Base-by-base conservation (phyloP, 2,329 filamentous ascomycete species). In the Lecanosticta acicola region DNA sequence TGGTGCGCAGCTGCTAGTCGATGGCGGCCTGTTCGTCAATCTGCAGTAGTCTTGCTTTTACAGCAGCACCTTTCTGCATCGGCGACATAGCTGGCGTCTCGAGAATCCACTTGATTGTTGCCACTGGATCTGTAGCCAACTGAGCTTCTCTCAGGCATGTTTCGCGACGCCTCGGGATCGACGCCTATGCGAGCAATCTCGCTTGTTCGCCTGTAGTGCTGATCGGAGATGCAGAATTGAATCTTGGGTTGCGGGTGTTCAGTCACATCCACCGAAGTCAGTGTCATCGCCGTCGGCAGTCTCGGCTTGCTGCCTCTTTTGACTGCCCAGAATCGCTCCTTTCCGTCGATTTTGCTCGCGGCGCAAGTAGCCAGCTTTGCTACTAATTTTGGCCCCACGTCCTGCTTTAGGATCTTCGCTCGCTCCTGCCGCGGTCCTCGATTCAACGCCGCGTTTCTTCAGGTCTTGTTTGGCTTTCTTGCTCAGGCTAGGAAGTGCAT, bases 11-110 rank as follows among this genome's bases (percentile, higher is more conserved):
- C 62, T 95, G 56, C 66, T 95, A 52, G 89, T 95, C 11, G 89
- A 95, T 67, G 90, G 89, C 9, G 89, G 90, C 0, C 66, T 91
- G 51, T 95, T 93, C 73, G 89, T 94, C 13, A 94, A 94, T 67
- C 71, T 94, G 58, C 87, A 93, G 67, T 91, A 68, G 55, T 5
- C 20, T 24, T 39, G 19, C 41, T 11, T 5, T 5, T 29, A n/a
- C 24, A 7, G 24, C n/a, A 21, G 19, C 19, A 35, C 11, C 24
- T 5, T 11, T 29, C 24, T 35, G 17, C 24, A 26, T n/a, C 26
- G 7, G 24, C 13, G n/a, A n/a, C n/a, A n/a, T n/a, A n/a, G n/a
- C n/a, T n/a, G n/a, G n/a, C n/a, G n/a, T n/a, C n/a, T n/a, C n/a
- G n/a, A n/a, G n/a, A n/a, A n/a, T n/a, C n/a, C n/a, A n/a, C n/a